Conservation (phyloP, 208 protist genomes). For the Lotmaria passim region DNA sequence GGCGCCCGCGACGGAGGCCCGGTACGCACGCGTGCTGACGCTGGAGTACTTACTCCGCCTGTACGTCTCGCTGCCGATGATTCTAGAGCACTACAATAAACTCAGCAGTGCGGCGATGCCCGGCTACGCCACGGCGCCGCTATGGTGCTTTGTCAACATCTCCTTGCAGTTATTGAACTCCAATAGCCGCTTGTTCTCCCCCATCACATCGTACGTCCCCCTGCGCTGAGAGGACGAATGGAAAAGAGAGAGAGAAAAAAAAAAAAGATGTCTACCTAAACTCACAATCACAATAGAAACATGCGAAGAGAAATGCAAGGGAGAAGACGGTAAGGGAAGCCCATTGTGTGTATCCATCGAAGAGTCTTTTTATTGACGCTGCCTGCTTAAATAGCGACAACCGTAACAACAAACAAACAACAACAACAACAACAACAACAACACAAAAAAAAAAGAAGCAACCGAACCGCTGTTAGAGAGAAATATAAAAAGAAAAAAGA, state of each 20-base stretch:
- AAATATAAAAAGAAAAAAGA: too few relatives aligned
- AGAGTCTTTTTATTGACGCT: too few relatives aligned
- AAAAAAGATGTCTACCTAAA: not conserved
- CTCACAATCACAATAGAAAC: conserved; percentile 1
- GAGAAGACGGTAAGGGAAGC: too few relatives aligned
- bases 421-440: too few relatives aligned
- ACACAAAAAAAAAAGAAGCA: too few relatives aligned
- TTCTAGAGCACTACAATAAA: conserved; percentile 85
- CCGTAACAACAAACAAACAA: too few relatives aligned
- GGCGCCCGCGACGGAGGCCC: conserved; percentile 8
- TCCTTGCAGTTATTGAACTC: conserved; percentile 56
- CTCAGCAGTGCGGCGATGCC: conserved; percentile 70
- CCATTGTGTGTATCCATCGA: too few relatives aligned
- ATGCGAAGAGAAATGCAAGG: too few relatives aligned
- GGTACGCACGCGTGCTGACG: conserved; percentile 67
- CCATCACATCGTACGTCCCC: conserved; percentile 46
- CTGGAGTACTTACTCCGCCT: conserved; percentile 85
- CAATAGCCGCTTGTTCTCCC: conserved; percentile 38
- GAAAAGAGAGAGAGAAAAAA: not conserved
- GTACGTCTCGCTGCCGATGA: conserved; percentile 70
- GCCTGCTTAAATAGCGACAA: too few relatives aligned
- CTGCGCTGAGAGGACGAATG: conserved; percentile 40
- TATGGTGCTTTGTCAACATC: conserved; percentile 73
- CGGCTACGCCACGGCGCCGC: conserved; percentile 48
- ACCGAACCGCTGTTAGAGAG: too few relatives aligned